Evolutionary conservation across 495 filamentous ascomycete species (phyloP), one percentile per base, ranked within the genome.

Genomic region (Xylaria venustula): DNA sequence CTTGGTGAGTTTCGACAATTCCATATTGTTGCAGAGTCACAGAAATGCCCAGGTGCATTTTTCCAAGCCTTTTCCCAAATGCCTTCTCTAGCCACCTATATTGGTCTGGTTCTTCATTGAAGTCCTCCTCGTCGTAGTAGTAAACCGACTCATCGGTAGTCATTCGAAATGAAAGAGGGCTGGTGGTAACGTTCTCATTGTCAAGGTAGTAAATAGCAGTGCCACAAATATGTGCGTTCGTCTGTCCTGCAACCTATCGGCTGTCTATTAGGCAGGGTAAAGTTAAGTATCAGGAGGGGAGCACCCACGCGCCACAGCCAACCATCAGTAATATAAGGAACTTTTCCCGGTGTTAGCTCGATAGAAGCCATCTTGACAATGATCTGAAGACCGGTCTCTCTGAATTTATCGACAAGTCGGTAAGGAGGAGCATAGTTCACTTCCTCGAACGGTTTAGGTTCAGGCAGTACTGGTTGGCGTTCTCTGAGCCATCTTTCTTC

Each of bases 311-410:
- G 83, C 73, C 73, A 77, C 2, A 56, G 48, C 8, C 72, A 34
- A 34, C 30, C 30, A 11, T 34, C 72, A 3, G 25, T 45, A 1
- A 65, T 45, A 32, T 70, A 68, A 19, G 62, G 60, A 0, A 83
- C 81, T 46, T 84, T 86, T 45, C 83, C 83, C 0, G 87, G 86
- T 0, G 80, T 85, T 1, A 90, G 68, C 46, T 87, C 75, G 50
- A 89, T 87, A 47, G 81, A 82, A 7, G 81, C 81, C 49, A 89
- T 71, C 62, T 89, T 88, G 40, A 89, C 81, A 30, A 90, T 87
- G 23, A 89, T 74, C 61, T 89, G 87, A 5, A 89, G 62, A 0
- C 79, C 80, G 0, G 60, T 60, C 12, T 72, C 57, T 26, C 70
- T 69, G 64, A 82, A 85, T 46, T 74, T 62, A 23, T 70, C 30